Percentiles rank a stretch among this genome's conserved stretches.
Conservation (phyloP, 805 yeast genomes). For the Candida maltosa region DNA sequence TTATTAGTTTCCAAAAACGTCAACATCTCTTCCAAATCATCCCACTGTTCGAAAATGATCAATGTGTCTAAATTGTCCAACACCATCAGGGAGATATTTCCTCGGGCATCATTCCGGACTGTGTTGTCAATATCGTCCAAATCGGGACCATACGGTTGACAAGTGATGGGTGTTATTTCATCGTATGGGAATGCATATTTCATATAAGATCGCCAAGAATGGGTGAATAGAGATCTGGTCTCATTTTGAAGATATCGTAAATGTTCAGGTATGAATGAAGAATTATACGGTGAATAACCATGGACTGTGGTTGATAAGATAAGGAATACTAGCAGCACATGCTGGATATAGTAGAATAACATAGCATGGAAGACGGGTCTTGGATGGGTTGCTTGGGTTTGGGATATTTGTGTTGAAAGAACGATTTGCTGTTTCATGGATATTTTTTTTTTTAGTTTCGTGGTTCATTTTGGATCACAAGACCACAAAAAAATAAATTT, state of each 20-base stretch:
- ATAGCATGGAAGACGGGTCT: too few species aligned
- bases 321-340: too few species aligned
- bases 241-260: slow-evolving; percentile 34
- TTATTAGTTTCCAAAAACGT: slow-evolving; percentile 30
- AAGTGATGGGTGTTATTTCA: slow-evolving; percentile 72
- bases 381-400: too few species aligned
- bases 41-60: slow-evolving; percentile 65
- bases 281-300: slow-evolving; percentile 4
- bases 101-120: slow-evolving; percentile 77
- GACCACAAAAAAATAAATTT: too few species aligned
- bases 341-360: too few species aligned
- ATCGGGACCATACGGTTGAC: slow-evolving; percentile 68
- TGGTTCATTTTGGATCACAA: too few species aligned
- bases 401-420: too few species aligned
- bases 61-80: slow-evolving; percentile 79
- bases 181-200: slow-evolving; percentile 74
- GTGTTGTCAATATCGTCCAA: slow-evolving; percentile 48
- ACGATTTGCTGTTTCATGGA: too few species aligned
- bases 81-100: slow-evolving; percentile 75
- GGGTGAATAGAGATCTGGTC: slow-evolving; percentile 59
- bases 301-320: too few species aligned
- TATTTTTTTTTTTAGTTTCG: too few species aligned
- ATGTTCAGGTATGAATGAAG: slow-evolving; percentile 38
- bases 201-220: slow-evolving; percentile 73
- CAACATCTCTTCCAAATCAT: slow-evolving; percentile 41